Percentiles rank a stretch among this genome's conserved stretches.
Evolutionary conservation across 176 grass and related monocot species (phyloP).

Genomic region (Rhipidocladum racemiflorum): DNA sequence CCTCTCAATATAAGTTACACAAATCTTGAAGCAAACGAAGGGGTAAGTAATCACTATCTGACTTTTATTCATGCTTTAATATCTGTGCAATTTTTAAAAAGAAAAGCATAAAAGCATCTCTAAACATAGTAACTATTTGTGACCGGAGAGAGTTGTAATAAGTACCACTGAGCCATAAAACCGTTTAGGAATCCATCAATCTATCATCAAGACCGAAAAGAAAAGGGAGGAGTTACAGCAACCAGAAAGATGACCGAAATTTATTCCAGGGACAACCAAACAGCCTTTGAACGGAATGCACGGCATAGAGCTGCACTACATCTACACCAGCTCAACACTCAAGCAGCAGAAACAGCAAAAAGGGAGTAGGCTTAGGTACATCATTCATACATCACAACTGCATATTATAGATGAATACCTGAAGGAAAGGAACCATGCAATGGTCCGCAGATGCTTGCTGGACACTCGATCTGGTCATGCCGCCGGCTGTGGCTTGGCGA

Average conservation of each 20-base stretch:
- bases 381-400: neutral
- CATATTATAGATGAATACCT: neutral
- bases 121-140: no score
- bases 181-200: neutral
- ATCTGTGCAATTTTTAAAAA: no score
- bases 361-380: neutral
- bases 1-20: no score
- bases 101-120: no score
- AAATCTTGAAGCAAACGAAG: no score
- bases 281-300: neutral
- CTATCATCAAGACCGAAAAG: constrained; percentile 37
- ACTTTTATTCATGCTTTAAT: no score
- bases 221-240: neutral
- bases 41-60: no score
- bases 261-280: constrained; percentile 34
- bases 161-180: neutral
- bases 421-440: neutral
- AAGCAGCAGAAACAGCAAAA: neutral
- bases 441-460: neutral
- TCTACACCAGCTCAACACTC: constrained; percentile 7
- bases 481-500: constrained; percentile 29
- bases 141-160: no score
- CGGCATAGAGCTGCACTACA: neutral
- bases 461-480: neutral
- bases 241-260: constrained; percentile 16